Conservation (phyloP, 2,329 filamentous ascomycete genomes). For the Chalara sp. region DNA sequence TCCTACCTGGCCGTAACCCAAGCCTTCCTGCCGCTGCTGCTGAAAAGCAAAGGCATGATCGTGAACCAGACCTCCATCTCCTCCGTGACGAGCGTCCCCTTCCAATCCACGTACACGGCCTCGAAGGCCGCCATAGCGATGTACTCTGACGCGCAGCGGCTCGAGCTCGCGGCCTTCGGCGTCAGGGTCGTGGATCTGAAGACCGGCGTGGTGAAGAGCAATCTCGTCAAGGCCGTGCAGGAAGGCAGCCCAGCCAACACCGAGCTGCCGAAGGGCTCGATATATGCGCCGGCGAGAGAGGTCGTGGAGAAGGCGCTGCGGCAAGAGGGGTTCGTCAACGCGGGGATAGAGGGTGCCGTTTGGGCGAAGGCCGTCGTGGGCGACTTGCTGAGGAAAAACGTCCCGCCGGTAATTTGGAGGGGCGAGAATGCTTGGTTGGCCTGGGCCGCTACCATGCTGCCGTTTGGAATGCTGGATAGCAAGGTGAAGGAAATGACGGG, state of each 20-base stretch:
- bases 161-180: slow-evolving; percentile 15
- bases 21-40: slow-evolving; percentile 26
- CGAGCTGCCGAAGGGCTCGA: slow-evolving; percentile 8
- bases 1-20: slow-evolving; percentile 27
- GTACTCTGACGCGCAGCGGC: slow-evolving; percentile 12
- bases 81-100: slow-evolving; percentile 5
- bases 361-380: slow-evolving; percentile 12
- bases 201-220: slow-evolving; percentile 10
- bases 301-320: slow-evolving; percentile 8
- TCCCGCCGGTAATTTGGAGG: slow-evolving; percentile 10
- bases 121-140: slow-evolving; percentile 15
- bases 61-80: slow-evolving; percentile 36
- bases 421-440: slow-evolving; percentile 6
- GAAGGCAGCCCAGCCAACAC: background rate
- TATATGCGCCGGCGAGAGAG: slow-evolving; percentile 10
- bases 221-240: slow-evolving; percentile 5
- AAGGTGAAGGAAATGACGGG: slow-evolving; percentile 2
- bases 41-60: slow-evolving; percentile 30
- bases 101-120: slow-evolving; percentile 13
- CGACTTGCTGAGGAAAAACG: slow-evolving; percentile 9
- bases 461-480: background rate
- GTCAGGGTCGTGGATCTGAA: slow-evolving; percentile 18
- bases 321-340: slow-evolving; percentile 1
- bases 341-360: slow-evolving; percentile 6
- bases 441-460: slow-evolving; percentile 6